Conservation (phyloP, 1,284 basidiomycete genomes). For the Wolfiporia cocos region DNA sequence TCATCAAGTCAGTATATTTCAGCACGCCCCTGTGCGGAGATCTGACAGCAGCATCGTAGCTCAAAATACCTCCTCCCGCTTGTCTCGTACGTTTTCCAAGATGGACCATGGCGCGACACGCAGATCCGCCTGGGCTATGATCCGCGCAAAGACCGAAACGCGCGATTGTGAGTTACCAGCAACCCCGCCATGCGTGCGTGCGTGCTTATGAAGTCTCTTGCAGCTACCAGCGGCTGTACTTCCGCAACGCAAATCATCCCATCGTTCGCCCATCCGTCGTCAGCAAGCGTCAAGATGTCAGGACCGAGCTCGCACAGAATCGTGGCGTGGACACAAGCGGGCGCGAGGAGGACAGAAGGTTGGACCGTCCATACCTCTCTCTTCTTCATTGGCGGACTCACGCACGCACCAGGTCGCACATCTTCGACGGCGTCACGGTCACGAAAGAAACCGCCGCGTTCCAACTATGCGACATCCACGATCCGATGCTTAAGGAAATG, state of each 20-base stretch:
- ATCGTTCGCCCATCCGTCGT: constrained; percentile 68
- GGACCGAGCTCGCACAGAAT: constrained; percentile 23
- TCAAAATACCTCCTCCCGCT: constrained; percentile 68
- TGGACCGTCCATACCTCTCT: neutral
- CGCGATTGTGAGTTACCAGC: constrained; percentile 61
- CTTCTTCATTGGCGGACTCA: constrained; percentile 1
- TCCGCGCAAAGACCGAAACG: constrained; percentile 65
- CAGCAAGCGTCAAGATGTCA: constrained; percentile 54
- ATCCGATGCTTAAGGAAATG: constrained; percentile 75
- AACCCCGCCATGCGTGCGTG: constrained; percentile 6
- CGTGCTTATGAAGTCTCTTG: constrained; percentile 5
- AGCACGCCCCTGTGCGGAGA: too few relatives aligned
- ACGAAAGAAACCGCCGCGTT: constrained; percentile 85
- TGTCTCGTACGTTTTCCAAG: constrained; percentile 83
- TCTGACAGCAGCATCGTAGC: too few relatives aligned
- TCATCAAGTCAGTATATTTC: constrained; percentile 53
- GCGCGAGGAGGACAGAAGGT: constrained; percentile 23
- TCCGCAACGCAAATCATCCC: constrained; percentile 76
- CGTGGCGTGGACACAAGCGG: constrained; percentile 18
- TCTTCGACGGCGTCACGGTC: constrained; percentile 83
- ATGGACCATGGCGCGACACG: constrained; percentile 92
- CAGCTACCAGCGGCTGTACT: constrained; percentile 82
- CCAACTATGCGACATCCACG: constrained; percentile 88
- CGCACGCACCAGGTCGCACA: constrained; percentile 50
- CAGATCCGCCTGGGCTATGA: constrained; percentile 88